Base-by-base conservation (phyloP, 1,139 yeast species). In the Zygosaccharomyces pseudobailii region DNA sequence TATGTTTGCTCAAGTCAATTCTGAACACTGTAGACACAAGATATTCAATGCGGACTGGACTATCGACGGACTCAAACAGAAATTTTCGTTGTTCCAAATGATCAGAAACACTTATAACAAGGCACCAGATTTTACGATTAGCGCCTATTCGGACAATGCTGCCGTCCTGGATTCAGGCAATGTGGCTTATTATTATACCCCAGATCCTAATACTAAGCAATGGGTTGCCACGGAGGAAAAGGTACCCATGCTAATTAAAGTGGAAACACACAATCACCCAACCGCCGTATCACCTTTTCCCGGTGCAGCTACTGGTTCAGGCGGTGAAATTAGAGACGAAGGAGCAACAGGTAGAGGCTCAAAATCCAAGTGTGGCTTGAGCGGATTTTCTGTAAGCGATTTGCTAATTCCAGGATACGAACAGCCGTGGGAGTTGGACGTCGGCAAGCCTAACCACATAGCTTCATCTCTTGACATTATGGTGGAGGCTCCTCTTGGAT, bases 321-420 rank as follows among this genome's bases (percentile, higher is more conserved):
- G 99, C 68, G 99, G 99, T 72, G 99, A 94, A 71, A 94, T 94
- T 62, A 87, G 99, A 76, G 99, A 94, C 69, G 99, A 94, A 72
- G 98, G 97, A 71, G 98, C 99, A 25, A 96, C 92, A 20, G 99
- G 99, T 55, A 81, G 97, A 68, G 99, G 99, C 45, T 92, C 98
- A 23, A 87, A 88, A 69, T 82, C 97, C 37, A 92, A 92, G 71
- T 96, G 97, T 61, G 99, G 99, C 47, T 76, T 94, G 55, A 77
- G 95, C 46, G 99, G 99, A 5, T 94, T 82, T 69, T 79, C 95
- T 6, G 97, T 89, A 17, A 84, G 95, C 39, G 98, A 94, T 69
- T 78, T 94, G 65, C 75, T 81, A 55, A 90, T 94, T 58, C 98
- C 98, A 40, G 80, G 74, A 25, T 78, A 83, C 62, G 78, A 76